Evolutionary conservation across 208 protist genomes (phyloP).

Genomic region (Herpetomonas tarakana): DNA sequence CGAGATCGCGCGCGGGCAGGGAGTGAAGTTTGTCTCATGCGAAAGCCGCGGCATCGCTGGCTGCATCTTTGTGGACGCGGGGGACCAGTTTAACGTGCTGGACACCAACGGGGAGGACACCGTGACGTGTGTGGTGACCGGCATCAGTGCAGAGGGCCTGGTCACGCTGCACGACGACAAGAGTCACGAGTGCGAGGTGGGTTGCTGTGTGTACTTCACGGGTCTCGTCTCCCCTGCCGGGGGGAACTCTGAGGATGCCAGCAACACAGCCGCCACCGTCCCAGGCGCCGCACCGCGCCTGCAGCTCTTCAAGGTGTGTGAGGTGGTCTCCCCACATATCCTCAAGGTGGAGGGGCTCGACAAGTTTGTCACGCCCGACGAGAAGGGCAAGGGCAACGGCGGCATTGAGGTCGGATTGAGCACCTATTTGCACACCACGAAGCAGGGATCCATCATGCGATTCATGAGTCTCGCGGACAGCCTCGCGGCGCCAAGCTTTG

Average conservation of each 20-base stretch:
- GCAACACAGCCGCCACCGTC: not conserved
- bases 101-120: conserved; percentile 87
- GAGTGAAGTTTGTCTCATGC: conserved; percentile 77
- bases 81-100: conserved; percentile 53
- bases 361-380: conserved; percentile 9
- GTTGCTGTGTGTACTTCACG: conserved; percentile 80
- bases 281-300: conserved; percentile 21
- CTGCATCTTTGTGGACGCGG: conserved; percentile 84
- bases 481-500: conserved; percentile 50
- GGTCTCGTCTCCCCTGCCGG: conserved; percentile 40
- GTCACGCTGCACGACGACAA: conserved; percentile 86
- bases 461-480: conserved; percentile 62
- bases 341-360: conserved; percentile 51
- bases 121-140: conserved; percentile 74
- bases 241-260: conserved; percentile 45
- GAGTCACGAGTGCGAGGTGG: conserved; percentile 83
- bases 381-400: conserved; percentile 8
- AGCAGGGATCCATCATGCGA: conserved; percentile 48
- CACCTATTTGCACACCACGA: conserved; percentile 92
- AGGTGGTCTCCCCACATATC: conserved; percentile 71
- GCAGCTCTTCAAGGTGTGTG: conserved; percentile 62
- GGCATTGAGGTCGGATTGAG: conserved; percentile 44
- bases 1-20: conserved; percentile 38
- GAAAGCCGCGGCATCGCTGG: conserved; percentile 80
- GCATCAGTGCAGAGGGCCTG: conserved; percentile 57